These are phyloP conservation scores for Wickerhamomyces ciferrii DNA, from an alignment of 805 yeast species.

Conservation along the genomic window DNA sequence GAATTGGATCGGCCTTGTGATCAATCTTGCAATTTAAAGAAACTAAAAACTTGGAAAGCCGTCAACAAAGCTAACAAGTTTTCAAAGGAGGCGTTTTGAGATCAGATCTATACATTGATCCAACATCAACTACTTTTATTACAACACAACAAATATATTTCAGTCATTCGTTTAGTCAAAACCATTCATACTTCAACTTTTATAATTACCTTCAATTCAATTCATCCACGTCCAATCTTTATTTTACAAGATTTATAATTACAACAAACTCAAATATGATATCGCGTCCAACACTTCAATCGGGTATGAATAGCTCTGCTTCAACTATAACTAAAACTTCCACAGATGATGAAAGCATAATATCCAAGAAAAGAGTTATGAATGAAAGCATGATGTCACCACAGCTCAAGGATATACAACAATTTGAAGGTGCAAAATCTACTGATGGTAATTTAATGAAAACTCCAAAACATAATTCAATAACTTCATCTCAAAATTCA, in stretches of 20 bases:
- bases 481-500: conserved; percentile 23
- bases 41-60: background rate
- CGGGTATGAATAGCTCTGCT: background rate
- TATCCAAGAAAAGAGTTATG: conserved; percentile 20
- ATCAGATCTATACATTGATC: background rate
- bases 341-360: conserved; percentile 5
- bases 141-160: background rate
- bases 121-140: background rate
- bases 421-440: conserved; percentile 2
- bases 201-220: background rate
- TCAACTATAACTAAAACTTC: background rate
- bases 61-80: background rate
- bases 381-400: conserved; percentile 21
- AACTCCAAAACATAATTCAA: conserved; percentile 16
- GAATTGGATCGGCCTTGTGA: background rate
- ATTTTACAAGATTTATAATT: too few relatives aligned
- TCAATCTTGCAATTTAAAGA: background rate
- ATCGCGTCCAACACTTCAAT: conserved; percentile 1
- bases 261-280: background rate
- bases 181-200: background rate
- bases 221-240: background rate
- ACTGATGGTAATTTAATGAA: conserved; percentile 5
- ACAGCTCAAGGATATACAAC: conserved; percentile 16
- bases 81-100: background rate
- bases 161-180: background rate